Conservation (phyloP, 495 filamentous ascomycete species). For the Aspergillus affinis region DNA sequence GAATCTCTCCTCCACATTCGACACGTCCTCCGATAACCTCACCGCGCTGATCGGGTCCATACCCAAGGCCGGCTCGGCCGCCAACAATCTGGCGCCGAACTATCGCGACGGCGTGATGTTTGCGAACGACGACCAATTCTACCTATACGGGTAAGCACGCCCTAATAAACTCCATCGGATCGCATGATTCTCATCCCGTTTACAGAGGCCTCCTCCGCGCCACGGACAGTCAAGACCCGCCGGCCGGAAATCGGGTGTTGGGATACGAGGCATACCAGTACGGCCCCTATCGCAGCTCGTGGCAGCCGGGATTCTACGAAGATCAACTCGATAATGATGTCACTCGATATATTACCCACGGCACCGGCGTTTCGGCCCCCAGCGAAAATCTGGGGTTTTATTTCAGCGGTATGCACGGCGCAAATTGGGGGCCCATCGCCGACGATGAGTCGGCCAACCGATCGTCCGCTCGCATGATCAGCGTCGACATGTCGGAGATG, state of each 20-base stretch:
- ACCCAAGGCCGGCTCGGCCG: constrained; percentile 42
- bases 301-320: constrained; percentile 40
- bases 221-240: constrained; percentile 24
- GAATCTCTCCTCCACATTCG: constrained; percentile 60
- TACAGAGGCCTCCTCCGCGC: constrained; percentile 8
- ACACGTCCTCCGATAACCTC: constrained; percentile 49
- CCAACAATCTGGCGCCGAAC: constrained; percentile 57
- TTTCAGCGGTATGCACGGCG: constrained; percentile 60
- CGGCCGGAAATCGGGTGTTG: constrained; percentile 36
- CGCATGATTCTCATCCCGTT: neutral
- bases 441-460: constrained; percentile 34
- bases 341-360: constrained; percentile 64
- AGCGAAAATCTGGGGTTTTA: constrained; percentile 75
- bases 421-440: constrained; percentile 45
- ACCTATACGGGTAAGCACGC: constrained; percentile 33
- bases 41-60: constrained; percentile 48
- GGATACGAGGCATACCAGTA: constrained; percentile 55
- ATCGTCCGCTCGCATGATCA: constrained; percentile 49
- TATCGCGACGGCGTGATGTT: constrained; percentile 65
- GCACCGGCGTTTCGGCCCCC: constrained; percentile 61
- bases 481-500: constrained; percentile 58
- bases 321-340: constrained; percentile 40
- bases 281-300: constrained; percentile 34
- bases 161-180: neutral
- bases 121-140: constrained; percentile 62